Percentiles rank a stretch among this genome's conserved stretches.
These are phyloP conservation scores for Chlorella vulgaris DNA, from an alignment of 139 green algal genomes.

Conservation along the genomic window DNA sequence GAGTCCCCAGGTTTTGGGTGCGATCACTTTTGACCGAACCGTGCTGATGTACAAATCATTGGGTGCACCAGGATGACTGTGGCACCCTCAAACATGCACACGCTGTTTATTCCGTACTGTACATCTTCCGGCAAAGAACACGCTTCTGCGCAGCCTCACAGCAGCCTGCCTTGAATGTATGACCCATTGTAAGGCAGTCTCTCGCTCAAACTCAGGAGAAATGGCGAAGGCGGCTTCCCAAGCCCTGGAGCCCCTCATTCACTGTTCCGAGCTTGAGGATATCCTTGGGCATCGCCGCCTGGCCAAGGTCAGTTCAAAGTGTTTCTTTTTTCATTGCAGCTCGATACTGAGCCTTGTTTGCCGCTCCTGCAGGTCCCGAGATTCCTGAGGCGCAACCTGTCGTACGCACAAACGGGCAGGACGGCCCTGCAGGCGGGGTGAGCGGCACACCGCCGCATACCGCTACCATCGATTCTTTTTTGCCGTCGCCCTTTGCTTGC, in stretches of 20 bases:
- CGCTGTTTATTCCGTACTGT: too few species aligned
- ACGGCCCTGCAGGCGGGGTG: background rate
- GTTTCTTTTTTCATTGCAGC: background rate
- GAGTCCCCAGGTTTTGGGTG: too few species aligned
- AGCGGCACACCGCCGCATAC: background rate
- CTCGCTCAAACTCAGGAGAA: background rate
- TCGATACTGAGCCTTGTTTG: background rate
- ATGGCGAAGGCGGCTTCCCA: background rate
- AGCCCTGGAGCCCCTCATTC: background rate
- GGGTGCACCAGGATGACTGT: too few species aligned
- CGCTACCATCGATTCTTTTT: background rate
- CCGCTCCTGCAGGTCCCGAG: background rate
- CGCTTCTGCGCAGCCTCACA: background rate
- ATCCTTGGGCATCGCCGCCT: background rate
- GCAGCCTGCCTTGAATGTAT: background rate
- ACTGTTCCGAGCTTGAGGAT: background rate
- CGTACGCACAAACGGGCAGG: background rate
- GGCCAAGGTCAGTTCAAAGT: background rate
- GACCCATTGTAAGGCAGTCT: background rate
- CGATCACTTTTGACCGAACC: too few species aligned
- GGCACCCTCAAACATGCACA: too few species aligned
- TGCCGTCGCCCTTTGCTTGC: too few species aligned
- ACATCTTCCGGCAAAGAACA: too few species aligned
- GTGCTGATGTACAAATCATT: too few species aligned
- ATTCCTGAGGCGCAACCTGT: slow-evolving; percentile 30